phyloP scores from a whole-genome alignment of 306 rosid genomes.

The Prunus davidiana region DNA sequence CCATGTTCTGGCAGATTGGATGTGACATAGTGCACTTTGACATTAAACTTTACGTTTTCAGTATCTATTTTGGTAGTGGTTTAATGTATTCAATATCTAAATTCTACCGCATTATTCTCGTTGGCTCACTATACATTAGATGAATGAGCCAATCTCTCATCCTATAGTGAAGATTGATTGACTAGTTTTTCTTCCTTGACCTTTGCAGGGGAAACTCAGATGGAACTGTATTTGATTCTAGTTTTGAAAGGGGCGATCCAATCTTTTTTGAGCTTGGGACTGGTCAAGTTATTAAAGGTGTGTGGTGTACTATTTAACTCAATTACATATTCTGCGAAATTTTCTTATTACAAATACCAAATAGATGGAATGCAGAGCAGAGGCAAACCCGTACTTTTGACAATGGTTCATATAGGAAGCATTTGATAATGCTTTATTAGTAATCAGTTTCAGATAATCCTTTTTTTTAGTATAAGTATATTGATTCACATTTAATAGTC shows the following conservation, averaged over 20 bases:
- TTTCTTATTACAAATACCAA: not conserved
- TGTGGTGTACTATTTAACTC: constrained; percentile 1
- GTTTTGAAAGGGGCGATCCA: constrained; percentile 83
- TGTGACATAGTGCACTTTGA: not conserved
- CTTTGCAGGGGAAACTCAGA: constrained; percentile 92
- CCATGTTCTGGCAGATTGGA: not conserved
- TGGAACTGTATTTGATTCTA: constrained; percentile 97
- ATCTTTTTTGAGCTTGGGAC: constrained; percentile 85
- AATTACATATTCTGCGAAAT: not conserved
- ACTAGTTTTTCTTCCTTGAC: constrained; percentile 13
- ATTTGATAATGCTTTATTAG: not conserved
- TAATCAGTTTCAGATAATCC: not conserved
- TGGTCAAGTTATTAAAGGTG: constrained; percentile 98
- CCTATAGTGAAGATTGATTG: not conserved
- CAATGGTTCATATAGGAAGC: not conserved
- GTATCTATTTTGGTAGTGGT: too few species aligned
- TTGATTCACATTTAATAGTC: not conserved
- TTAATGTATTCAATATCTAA: not conserved
- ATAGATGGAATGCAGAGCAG: not conserved
- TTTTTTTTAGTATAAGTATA: not conserved
- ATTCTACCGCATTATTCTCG: not conserved
- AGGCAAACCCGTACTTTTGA: not conserved
- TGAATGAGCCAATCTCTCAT: not conserved
- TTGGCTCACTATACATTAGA: not conserved
- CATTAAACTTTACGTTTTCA: not conserved